Evolutionary conservation across 106 monocot genomes (phyloP).

Genomic region (Dendrobium chrysotoxum): DNA sequence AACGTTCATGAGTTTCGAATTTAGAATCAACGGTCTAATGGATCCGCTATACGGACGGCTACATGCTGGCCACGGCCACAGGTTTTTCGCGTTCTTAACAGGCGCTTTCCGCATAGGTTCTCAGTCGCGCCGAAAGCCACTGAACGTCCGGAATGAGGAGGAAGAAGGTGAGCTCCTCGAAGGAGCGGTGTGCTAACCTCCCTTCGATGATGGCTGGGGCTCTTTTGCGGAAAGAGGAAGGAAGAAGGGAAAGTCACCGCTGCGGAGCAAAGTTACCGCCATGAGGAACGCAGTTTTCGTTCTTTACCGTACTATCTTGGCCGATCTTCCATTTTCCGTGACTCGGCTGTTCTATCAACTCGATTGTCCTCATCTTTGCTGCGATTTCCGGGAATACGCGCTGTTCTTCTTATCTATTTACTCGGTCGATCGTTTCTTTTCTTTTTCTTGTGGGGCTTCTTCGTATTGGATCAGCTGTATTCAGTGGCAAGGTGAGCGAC

Average conservation of each 20-base stretch:
- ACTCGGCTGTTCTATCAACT: neutral
- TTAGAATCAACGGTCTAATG: neutral
- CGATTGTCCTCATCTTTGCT: neutral
- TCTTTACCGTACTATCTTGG: neutral
- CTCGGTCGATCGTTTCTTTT: neutral
- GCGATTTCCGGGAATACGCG: conserved; percentile 4
- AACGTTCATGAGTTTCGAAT: neutral
- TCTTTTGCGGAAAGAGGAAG: neutral
- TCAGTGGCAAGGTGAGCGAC: neutral
- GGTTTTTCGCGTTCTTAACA: neutral
- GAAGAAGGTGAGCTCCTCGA: neutral
- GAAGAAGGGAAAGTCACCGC: neutral
- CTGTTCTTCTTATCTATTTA: conserved; percentile 2
- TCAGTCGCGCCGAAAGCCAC: neutral
- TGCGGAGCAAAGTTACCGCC: neutral
- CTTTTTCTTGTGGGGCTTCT: neutral
- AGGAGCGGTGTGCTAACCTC: conserved; percentile 3
- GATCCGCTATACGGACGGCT: neutral
- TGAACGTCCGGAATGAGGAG: neutral
- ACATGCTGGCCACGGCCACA: neutral
- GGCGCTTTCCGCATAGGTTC: neutral
- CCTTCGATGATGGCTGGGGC: neutral
- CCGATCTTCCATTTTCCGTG: neutral
- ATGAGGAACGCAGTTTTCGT: conserved; percentile 6
- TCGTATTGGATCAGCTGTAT: neutral